Base-by-base conservation (phyloP, 1,139 yeast genomes). In the Saccharomyces hybrid region DNA sequence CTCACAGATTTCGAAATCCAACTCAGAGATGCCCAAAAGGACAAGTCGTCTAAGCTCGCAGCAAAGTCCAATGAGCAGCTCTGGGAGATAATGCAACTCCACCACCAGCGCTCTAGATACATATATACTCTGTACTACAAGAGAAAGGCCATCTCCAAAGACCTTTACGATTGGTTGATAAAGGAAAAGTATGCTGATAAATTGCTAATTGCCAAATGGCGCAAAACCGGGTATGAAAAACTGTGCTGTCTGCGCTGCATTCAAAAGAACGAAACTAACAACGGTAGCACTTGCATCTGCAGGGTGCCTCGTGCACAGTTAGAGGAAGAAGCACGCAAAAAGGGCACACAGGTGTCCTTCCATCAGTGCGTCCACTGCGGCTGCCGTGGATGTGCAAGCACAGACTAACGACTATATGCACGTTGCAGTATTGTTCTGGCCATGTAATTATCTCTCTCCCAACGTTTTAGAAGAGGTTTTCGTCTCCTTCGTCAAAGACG, bases 141-240 rank as follows among this genome's bases (percentile, higher is more conserved):
- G 58, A 77, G 87, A 57, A 81, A 85, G 60, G 78, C 84, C 31
- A 86, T 90, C 41, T 78, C 85, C 2, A 72, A 75, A 49, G 84
- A 84, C 47, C 74, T 90, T n/a, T 90, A 88, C 68, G 83, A 83
- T 49, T 90, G 93, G 88, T 73, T 90, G 27, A 64, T 88, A 53
- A 78, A 80, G 59, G 84, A 87, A 63, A 79, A 82, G 55, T 81
- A 82, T 62, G 87, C 81, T 1, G 93, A 90, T 66, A 81, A 76
- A 5, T 78, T 81, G 48, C 73, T 90, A 56, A 88, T 90, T 44
- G 95, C 96, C 38, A 90, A 90, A 69, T 90, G 97, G 97, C 84
- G 84, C 70, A 89, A 88, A 66, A 84, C 82, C 65, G 97, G 97
- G 7, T 90, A 90, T 70, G 97, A 90, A 67, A 80, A 85, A 57